phyloP scores from a whole-genome alignment of 2,329 filamentous ascomycete species.

The Fusarium nematophilum region DNA sequence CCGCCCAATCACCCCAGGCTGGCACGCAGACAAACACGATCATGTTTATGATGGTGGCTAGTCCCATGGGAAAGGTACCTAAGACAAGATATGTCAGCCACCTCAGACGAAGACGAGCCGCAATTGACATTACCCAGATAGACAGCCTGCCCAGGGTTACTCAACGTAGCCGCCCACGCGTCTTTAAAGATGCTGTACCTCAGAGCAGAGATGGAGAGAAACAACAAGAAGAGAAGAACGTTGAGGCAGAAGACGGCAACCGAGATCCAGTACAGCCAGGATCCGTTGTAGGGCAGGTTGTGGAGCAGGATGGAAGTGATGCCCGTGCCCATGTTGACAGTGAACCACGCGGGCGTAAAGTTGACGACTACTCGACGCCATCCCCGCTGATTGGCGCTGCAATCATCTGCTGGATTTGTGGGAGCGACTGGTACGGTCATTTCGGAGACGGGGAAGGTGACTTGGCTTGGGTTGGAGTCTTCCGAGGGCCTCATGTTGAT shows the following conservation, averaged over 20 bases:
- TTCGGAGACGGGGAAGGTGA: conserved; percentile 14
- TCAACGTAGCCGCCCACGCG: conserved; percentile 70
- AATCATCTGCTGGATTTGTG: neutral
- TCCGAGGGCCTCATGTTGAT: conserved; percentile 10
- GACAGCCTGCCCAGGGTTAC: conserved; percentile 67
- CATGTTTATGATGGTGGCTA: conserved; percentile 72
- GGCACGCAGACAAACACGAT: conserved; percentile 66
- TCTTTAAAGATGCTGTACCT: conserved; percentile 71
- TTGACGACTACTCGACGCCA: conserved; percentile 29
- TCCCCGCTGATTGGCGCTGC: conserved; percentile 8
- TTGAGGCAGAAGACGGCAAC: conserved; percentile 68
- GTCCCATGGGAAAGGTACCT: conserved; percentile 71
- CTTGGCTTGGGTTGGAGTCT: conserved; percentile 15
- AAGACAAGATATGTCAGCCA: conserved; percentile 59
- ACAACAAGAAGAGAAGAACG: conserved; percentile 62
- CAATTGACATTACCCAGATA: conserved; percentile 15
- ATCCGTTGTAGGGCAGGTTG: conserved; percentile 66
- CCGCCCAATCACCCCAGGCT: conserved; percentile 66
- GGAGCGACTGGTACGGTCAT: neutral
- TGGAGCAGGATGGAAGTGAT: conserved; percentile 69
- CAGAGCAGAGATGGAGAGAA: conserved; percentile 61
- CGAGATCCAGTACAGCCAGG: conserved; percentile 66
- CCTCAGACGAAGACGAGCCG: neutral
- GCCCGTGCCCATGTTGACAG: conserved; percentile 72
- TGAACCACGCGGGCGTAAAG: conserved; percentile 46